These are phyloP conservation scores for Amauroascus verrucosus DNA, from an alignment of 2,329 filamentous ascomycete genomes.

Conservation along the genomic window DNA sequence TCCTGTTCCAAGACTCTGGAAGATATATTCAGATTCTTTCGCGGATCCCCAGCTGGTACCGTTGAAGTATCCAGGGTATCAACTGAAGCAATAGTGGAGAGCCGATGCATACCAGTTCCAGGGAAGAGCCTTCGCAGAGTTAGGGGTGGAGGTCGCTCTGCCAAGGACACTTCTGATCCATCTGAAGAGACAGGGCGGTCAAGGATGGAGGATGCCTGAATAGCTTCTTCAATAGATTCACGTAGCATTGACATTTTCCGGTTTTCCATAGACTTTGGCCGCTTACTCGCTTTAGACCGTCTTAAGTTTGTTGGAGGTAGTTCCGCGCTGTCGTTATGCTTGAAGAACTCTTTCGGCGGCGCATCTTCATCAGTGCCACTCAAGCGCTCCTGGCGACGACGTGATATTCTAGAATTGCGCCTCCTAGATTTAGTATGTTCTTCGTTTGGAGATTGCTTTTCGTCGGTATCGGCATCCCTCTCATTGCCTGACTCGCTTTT, in stretches of 20 bases:
- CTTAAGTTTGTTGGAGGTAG: slow-evolving; percentile 13
- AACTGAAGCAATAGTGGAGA: slow-evolving; percentile 51
- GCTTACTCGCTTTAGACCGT: slow-evolving; percentile 20
- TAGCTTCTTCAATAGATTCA: slow-evolving; percentile 21
- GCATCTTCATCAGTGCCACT: neutral
- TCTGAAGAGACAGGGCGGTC: slow-evolving; percentile 27
- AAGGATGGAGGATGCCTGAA: slow-evolving; percentile 21
- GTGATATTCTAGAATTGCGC: neutral
- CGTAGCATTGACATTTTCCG: slow-evolving; percentile 19
- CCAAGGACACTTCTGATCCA: slow-evolving; percentile 29
- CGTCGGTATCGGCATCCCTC: neutral
- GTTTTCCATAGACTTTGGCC: slow-evolving; percentile 14
- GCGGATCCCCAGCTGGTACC: neutral
- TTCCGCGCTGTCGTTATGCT: neutral
- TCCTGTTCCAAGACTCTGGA: slow-evolving; percentile 8
- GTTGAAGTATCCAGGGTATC: slow-evolving; percentile 37
- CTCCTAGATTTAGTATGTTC: neutral
- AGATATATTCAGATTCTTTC: neutral
- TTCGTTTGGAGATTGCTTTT: neutral
- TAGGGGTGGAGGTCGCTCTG: slow-evolving; percentile 32
- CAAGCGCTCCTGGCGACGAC: neutral
- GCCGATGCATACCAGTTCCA: slow-evolving; percentile 42
- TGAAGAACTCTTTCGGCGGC: neutral
- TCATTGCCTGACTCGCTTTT: neutral
- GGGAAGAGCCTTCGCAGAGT: slow-evolving; percentile 40